Evolutionary conservation across 331 rosid genomes (phyloP).

Genomic region (Prunus yedoensis): DNA sequence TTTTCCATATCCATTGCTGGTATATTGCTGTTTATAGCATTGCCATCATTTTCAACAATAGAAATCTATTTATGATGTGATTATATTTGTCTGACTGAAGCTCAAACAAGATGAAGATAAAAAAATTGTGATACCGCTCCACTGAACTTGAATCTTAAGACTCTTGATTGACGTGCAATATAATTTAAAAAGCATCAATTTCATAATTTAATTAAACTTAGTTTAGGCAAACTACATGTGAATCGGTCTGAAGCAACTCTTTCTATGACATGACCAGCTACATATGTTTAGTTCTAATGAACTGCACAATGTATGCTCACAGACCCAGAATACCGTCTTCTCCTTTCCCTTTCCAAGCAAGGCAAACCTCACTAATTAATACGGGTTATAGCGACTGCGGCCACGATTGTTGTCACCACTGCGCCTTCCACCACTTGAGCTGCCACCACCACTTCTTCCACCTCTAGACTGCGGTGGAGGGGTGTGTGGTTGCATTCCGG

Average conservation of each 20-base stretch:
- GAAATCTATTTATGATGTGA: too few relatives aligned
- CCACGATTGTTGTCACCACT: conserved; percentile 43
- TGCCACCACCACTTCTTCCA: conserved; percentile 48
- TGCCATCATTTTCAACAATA: too few relatives aligned
- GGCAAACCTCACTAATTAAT: too few relatives aligned
- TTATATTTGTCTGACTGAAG: not conserved
- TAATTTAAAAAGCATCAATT: not conserved
- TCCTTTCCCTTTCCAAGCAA: not conserved
- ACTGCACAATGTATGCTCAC: not conserved
- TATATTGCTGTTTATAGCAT: too few relatives aligned
- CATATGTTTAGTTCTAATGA: not conserved
- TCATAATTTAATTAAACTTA: not conserved
- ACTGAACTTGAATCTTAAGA: not conserved
- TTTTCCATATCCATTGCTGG: too few relatives aligned
- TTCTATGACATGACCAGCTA: conserved; percentile 2
- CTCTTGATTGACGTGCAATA: not conserved
- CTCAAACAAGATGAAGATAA: not conserved
- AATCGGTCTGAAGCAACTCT: not conserved
- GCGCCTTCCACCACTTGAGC: conserved; percentile 51
- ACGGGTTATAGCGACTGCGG: conserved; percentile 43
- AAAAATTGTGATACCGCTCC: not conserved
- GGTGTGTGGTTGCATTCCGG: conserved; percentile 44
- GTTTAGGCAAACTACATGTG: not conserved
- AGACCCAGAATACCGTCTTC: not conserved
- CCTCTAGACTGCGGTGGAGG: conserved; percentile 34